Evolutionary conservation across 768 basidiomycete genomes (phyloP), one percentile per base, ranked within the genome.

Genomic region (Tubosaeta sp.): DNA sequence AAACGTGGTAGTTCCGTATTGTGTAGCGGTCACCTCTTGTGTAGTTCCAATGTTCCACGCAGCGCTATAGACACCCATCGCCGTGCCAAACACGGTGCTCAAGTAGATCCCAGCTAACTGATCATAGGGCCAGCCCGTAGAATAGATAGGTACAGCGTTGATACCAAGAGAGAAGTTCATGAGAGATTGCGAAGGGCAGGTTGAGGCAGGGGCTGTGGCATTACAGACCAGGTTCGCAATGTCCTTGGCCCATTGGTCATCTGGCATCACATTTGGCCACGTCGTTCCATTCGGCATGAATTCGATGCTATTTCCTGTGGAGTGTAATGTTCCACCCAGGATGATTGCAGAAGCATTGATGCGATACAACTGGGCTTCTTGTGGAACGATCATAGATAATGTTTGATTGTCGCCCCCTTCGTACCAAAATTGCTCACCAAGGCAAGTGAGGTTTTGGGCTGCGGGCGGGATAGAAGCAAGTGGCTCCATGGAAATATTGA

Each of bases 21-120:
- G 3, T 24, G 43, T 35, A 6, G 16, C 8, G 8, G 21, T 24
- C 4, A 45, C 11, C 9, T 10, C 3, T 81, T 70, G 49, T 74
- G 75, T 9, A 69, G 55, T n/a, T n/a, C n/a, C n/a, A 11, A 78
- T 70, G 9, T 71, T 81, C 21, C 31, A 81, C 7, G n/a, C 52
- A 1, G n/a, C 34, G 32, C 45, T 54, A 48, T 56, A 52, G 27
- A 52, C 52, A n/a, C n/a, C n/a, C n/a, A n/a, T n/a, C 2, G 43
- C 57, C 41, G 54, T 46, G 18, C 16, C 38, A n/a, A 56, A 16
- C 9, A 38, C 21, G 5, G 46, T 46, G 7, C 54, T 54, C 57
- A 48, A 59, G 11, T 22, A 14, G 16, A 35, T 36, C 19, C 14
- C 21, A 19, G 8, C 3, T 22, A n/a, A n/a, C n/a, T n/a, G n/a